Conservation (phyloP, 2,329 filamentous ascomycete species). For the Aspergillus fischeri region DNA sequence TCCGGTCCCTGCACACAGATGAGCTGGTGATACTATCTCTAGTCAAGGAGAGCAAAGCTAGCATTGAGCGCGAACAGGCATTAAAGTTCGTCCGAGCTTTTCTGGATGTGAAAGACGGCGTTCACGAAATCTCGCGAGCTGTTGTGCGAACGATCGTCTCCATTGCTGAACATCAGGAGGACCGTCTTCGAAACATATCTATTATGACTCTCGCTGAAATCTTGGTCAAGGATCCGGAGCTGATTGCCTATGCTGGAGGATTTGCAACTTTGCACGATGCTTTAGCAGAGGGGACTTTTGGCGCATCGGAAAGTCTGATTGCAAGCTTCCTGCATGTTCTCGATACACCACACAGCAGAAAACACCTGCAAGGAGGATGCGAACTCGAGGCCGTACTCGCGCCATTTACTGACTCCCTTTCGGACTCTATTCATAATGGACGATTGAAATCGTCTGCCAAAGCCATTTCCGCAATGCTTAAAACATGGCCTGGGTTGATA, state of each 20-base stretch:
- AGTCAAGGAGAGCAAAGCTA: constrained; percentile 94
- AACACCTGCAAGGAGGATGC: constrained; percentile 80
- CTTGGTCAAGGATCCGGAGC: constrained; percentile 74
- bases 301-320: constrained; percentile 83
- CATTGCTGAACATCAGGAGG: constrained; percentile 80
- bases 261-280: constrained; percentile 86
- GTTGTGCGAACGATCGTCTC: constrained; percentile 87
- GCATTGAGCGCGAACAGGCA: constrained; percentile 93
- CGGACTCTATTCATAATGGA: constrained; percentile 54
- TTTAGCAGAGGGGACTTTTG: constrained; percentile 84
- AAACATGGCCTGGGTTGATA: constrained; percentile 91
- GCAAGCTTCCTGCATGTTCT: constrained; percentile 85
- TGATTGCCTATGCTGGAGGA: constrained; percentile 79
- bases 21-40: constrained; percentile 87
- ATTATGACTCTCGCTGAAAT: constrained; percentile 92
- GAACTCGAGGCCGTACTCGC: constrained; percentile 88
- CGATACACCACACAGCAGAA: constrained; percentile 75
- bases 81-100: constrained; percentile 95
- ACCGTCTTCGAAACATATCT: constrained; percentile 83
- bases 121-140: constrained; percentile 78
- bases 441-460: constrained; percentile 80
- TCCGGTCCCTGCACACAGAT: constrained; percentile 83
- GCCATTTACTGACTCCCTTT: constrained; percentile 78
- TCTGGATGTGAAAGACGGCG: constrained; percentile 88
- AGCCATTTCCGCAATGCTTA: constrained; percentile 85